Conservation (phyloP, 441 rosid species). For the Euphorbia schlechtendalii region DNA sequence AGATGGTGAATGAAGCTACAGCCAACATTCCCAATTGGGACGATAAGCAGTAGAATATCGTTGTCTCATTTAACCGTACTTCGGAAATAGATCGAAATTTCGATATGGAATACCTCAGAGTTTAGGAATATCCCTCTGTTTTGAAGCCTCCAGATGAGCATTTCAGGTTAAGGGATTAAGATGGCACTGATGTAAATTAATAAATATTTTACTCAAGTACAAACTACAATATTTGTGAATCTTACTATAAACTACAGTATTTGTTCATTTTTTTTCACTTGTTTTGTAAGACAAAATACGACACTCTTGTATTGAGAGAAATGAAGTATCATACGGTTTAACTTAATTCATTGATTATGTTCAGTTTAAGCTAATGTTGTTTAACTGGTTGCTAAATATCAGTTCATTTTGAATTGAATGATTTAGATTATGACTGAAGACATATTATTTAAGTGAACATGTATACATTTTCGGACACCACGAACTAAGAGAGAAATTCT, state of each 20-base stretch:
- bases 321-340: background rate
- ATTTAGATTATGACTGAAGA: no score
- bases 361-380: background rate
- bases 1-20: slow-evolving; percentile 57
- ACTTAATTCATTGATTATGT: background rate
- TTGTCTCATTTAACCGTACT: background rate
- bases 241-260: background rate
- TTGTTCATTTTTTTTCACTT: no score
- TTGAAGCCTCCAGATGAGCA: slow-evolving; percentile 16
- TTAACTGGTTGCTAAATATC: no score
- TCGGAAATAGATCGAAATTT: slow-evolving; percentile 8
- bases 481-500: no score
- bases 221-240: background rate
- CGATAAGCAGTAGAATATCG: slow-evolving; percentile 15
- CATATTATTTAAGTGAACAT: no score
- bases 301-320: background rate
- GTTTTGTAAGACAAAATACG: background rate
- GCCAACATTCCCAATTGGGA: slow-evolving; percentile 60
- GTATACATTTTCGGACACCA: no score
- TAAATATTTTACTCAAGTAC: background rate
- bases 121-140: slow-evolving; percentile 3
- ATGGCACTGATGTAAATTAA: background rate
- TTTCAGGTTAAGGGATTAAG: slow-evolving; percentile 6
- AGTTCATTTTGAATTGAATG: no score
- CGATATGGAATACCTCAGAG: background rate